A percentile compares a stretch with the other conserved stretches of the same genome.
These are phyloP conservation scores for Cutaneotrichosporon arboriforme DNA, from an alignment of 1,284 basidiomycete species.

Conservation along the genomic window DNA sequence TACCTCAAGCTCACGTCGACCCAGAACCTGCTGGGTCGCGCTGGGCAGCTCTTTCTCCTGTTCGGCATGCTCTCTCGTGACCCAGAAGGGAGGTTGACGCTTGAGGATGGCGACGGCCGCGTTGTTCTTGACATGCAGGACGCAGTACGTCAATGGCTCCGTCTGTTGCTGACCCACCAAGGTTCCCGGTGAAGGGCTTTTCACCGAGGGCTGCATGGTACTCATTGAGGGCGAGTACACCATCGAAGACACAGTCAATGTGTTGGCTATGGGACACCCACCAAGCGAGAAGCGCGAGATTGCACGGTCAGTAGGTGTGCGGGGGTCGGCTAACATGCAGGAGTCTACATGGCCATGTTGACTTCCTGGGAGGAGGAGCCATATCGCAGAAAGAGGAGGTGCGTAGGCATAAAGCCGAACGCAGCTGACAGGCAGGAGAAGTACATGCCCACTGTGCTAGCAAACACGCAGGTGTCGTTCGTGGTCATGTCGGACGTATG, in stretches of 20 bases:
- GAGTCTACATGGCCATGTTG: slow-evolving; percentile 86
- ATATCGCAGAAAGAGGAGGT: slow-evolving; percentile 91
- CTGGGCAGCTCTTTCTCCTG: slow-evolving; percentile 83
- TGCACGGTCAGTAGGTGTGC: slow-evolving; percentile 57
- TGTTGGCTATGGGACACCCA: slow-evolving; percentile 93
- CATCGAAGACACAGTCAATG: slow-evolving; percentile 77
- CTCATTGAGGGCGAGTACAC: slow-evolving; percentile 96
- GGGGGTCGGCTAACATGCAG: slow-evolving; percentile 45
- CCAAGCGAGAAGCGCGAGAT: slow-evolving; percentile 82
- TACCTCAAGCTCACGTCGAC: slow-evolving; percentile 93
- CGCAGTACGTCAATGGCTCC: slow-evolving; percentile 57
- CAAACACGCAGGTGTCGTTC: slow-evolving; percentile 66
- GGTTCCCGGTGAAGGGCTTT: slow-evolving; percentile 93
- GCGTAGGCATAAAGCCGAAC: slow-evolving; percentile 25
- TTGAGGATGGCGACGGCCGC: slow-evolving; percentile 89
- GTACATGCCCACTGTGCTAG: slow-evolving; percentile 40
- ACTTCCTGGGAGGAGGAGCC: slow-evolving; percentile 88
- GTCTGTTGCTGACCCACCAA: slow-evolving; percentile 35
- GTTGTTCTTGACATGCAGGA: slow-evolving; percentile 86
- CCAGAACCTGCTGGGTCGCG: slow-evolving; percentile 88
- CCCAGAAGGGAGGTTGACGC: slow-evolving; percentile 79
- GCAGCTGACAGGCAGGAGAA: slow-evolving; percentile 32
- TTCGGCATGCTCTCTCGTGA: slow-evolving; percentile 88
- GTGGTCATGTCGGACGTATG: slow-evolving; percentile 83
- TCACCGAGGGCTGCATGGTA: slow-evolving; percentile 92